phyloP scores from a whole-genome alignment of 1,284 basidiomycete species.

The Anthracocystis panici-leucophaei region DNA sequence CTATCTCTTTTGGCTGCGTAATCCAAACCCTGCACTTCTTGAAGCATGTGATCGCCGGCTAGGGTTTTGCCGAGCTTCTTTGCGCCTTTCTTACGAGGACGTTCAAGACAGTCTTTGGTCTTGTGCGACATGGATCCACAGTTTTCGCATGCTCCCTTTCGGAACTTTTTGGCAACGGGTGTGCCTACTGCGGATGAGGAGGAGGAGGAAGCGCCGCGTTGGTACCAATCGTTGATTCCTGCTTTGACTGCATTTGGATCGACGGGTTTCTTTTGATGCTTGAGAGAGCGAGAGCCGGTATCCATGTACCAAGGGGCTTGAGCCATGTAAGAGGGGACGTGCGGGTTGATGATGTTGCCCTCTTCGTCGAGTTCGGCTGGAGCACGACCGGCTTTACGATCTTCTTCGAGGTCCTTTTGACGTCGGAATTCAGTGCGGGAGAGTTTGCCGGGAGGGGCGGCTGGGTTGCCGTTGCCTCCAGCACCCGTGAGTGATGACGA shows the following conservation, averaged over 20 bases:
- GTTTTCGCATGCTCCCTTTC: constrained; percentile 98
- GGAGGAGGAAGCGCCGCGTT: constrained; percentile 76
- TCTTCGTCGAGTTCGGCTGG: constrained; percentile 94
- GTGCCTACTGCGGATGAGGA: neutral
- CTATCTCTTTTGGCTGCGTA: constrained; percentile 96
- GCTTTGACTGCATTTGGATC: constrained; percentile 76
- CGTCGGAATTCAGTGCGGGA: constrained; percentile 92
- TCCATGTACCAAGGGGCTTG: constrained; percentile 99
- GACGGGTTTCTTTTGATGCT: constrained; percentile 83
- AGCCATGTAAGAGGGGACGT: constrained; percentile 80
- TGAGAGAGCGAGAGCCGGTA: constrained; percentile 84
- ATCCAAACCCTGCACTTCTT: constrained; percentile 75
- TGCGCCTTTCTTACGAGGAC: constrained; percentile 94
- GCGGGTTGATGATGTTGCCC: constrained; percentile 95
- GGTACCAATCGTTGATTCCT: constrained; percentile 91
- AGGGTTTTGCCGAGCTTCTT: constrained; percentile 92
- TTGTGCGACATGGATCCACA: constrained; percentile 97
- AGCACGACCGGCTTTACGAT: constrained; percentile 94
- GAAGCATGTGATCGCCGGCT: constrained; percentile 87
- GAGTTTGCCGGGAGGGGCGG: constrained; percentile 77
- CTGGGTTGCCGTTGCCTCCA: constrained; percentile 42
- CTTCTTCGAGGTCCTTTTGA: constrained; percentile 93
- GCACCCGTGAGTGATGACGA: constrained; percentile 3
- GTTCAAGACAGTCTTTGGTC: constrained; percentile 90
- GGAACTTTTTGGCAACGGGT: constrained; percentile 85